These are phyloP conservation scores for Atkinsonella hypoxylon DNA, from an alignment of 2,329 filamentous ascomycete species.

Conservation along the genomic window DNA sequence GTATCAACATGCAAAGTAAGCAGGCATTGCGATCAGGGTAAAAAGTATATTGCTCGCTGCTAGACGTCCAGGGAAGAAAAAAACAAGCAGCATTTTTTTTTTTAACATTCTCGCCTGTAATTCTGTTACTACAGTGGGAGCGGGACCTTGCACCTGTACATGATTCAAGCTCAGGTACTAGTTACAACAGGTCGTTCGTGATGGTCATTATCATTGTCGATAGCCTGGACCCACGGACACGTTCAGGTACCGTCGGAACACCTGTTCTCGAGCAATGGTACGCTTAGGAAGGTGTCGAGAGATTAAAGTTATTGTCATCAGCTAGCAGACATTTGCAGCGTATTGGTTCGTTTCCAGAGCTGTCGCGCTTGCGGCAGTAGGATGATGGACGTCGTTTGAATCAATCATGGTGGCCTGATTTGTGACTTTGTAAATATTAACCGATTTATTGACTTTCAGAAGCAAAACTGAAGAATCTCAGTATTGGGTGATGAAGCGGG, in stretches of 20 bases:
- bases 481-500: no score
- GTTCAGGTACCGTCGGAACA: background rate
- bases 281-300: background rate
- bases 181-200: background rate
- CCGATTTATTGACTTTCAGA: background rate
- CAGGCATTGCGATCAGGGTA: background rate
- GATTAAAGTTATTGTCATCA: background rate
- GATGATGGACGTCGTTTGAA: background rate
- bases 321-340: background rate
- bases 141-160: background rate
- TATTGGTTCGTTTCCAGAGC: background rate
- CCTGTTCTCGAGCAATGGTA: background rate
- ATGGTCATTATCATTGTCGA: background rate
- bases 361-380: background rate
- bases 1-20: background rate
- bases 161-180: background rate
- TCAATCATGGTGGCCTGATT: background rate
- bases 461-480: background rate
- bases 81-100: background rate
- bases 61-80: background rate
- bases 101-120: background rate
- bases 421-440: background rate
- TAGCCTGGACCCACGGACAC: conserved; percentile 3
- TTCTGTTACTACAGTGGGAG: background rate
- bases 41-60: background rate